phyloP scores from a whole-genome alignment of 1,284 basidiomycete genomes.

The Moesziomyces globuligerus region DNA sequence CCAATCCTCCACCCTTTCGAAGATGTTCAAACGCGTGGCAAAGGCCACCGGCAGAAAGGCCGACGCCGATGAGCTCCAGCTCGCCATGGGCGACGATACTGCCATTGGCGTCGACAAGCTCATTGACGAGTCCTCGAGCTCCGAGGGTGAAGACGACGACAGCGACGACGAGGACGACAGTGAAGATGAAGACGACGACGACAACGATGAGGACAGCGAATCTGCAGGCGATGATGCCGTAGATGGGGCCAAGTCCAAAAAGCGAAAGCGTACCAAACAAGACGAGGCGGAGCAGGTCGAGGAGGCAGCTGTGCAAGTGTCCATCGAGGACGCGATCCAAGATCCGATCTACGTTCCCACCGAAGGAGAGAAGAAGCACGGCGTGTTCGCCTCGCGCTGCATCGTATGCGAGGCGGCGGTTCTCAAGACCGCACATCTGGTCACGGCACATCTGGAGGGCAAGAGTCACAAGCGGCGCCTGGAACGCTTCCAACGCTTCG shows the following conservation, averaged over 20 bases:
- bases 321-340: constrained; percentile 32
- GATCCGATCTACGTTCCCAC: constrained; percentile 48
- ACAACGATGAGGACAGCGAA: background rate
- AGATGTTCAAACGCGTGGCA: constrained; percentile 46
- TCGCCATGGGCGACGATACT: constrained; percentile 34
- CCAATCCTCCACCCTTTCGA: background rate
- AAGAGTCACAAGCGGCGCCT: constrained; percentile 39
- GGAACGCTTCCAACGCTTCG: constrained; percentile 34
- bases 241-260: constrained; percentile 4
- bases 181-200: constrained; percentile 7
- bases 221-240: constrained; percentile 2
- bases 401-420: constrained; percentile 40
- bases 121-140: constrained; percentile 44
- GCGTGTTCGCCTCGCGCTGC: constrained; percentile 34
- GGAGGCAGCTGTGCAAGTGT: constrained; percentile 21
- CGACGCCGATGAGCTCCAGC: constrained; percentile 32
- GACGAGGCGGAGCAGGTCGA: constrained; percentile 11
- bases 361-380: constrained; percentile 42
- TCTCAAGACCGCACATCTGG: constrained; percentile 31
- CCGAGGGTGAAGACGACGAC: constrained; percentile 29
- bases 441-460: constrained; percentile 29
- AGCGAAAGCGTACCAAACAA: constrained; percentile 29
- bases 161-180: constrained; percentile 18
- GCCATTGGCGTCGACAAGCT: constrained; percentile 44
- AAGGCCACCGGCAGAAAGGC: constrained; percentile 33